A percentile compares a stretch with the other conserved stretches of the same genome.
Conservation (phyloP, 2,329 filamentous ascomycete genomes). For the Coniochaeta prunicola region DNA sequence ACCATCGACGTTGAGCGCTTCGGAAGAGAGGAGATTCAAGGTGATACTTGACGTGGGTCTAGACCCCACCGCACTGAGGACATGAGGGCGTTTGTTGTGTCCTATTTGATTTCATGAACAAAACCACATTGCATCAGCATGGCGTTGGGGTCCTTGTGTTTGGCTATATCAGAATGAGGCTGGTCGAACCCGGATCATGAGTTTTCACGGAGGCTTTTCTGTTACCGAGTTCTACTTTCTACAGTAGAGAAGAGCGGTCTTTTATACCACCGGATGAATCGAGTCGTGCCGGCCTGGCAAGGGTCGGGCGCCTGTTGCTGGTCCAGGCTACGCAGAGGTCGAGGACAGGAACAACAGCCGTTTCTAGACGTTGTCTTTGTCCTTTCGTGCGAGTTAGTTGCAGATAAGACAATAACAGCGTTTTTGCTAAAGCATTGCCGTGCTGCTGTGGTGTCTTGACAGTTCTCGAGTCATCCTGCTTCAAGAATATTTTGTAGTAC, state of each 20-base stretch:
- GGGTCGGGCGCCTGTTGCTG: neutral
- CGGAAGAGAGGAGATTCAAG: neutral
- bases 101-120: conserved; percentile 15
- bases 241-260: neutral
- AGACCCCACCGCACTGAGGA: neutral
- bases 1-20: neutral
- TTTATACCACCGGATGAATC: neutral
- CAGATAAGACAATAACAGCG: neutral
- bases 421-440: neutral
- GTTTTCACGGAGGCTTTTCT: neutral
- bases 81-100: neutral
- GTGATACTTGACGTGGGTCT: neutral
- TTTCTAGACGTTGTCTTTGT: conserved; percentile 1
- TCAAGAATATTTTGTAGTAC: neutral
- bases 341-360: neutral
- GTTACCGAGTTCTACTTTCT: neutral
- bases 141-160: conserved; percentile 24
- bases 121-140: conserved; percentile 24
- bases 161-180: neutral
- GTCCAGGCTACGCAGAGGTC: neutral
- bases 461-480: neutral
- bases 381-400: neutral
- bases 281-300: neutral
- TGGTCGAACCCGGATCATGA: neutral
- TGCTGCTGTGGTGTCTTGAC: neutral